Conservation (phyloP, 768 basidiomycete genomes). For the Kockovaella imperatae region DNA sequence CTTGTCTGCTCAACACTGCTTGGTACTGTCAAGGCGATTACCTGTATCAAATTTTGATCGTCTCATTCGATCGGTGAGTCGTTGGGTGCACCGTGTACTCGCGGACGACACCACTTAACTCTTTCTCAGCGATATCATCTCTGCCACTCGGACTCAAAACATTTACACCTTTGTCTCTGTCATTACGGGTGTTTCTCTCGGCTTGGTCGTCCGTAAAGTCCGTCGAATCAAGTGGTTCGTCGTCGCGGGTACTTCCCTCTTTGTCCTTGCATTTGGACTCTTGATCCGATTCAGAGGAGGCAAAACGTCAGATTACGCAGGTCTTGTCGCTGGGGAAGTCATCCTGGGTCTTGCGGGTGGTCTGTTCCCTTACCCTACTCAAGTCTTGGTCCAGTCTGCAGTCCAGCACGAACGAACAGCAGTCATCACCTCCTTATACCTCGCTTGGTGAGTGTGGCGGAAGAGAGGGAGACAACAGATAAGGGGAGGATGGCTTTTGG, state of each 20-base stretch:
- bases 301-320: slow-evolving; percentile 9
- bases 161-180: slow-evolving; percentile 40
- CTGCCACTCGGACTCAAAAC: slow-evolving; percentile 32
- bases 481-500: no score
- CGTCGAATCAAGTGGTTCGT: slow-evolving; percentile 36
- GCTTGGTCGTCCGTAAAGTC: slow-evolving; percentile 35
- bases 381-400: slow-evolving; percentile 27
- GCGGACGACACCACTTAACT: background rate
- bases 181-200: slow-evolving; percentile 32
- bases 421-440: slow-evolving; percentile 21
- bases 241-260: slow-evolving; percentile 33
- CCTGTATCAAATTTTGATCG: slow-evolving; percentile 36
- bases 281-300: slow-evolving; percentile 33
- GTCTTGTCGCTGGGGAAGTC: slow-evolving; percentile 32
- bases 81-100: background rate
- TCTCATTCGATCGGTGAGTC: slow-evolving; percentile 34
- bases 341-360: slow-evolving; percentile 32
- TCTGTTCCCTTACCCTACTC: slow-evolving; percentile 36
- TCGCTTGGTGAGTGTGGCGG: slow-evolving; percentile 10
- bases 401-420: slow-evolving; percentile 28
- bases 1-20: slow-evolving; percentile 33
- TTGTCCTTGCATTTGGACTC: slow-evolving; percentile 36
- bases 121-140: slow-evolving; percentile 9
- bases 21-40: slow-evolving; percentile 40
- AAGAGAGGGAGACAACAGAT: no score